Base-by-base conservation (phyloP, 208 protist species). In the Wallacemonas sp. region DNA sequence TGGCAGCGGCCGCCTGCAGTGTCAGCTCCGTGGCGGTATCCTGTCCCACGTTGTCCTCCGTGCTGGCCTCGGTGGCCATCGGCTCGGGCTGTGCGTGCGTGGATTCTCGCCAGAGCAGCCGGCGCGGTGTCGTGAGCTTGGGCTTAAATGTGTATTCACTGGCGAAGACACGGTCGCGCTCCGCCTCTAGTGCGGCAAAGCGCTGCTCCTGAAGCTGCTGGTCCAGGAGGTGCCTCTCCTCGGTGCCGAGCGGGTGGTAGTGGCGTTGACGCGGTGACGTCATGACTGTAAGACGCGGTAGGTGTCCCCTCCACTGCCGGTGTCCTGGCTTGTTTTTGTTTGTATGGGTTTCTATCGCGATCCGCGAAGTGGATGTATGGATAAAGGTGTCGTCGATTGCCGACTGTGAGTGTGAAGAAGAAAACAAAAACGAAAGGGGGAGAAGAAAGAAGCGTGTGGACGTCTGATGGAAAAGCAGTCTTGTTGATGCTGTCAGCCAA, bases 191-290 rank as follows among this genome's bases (percentile, higher is more conserved):
- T 14, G 31, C 38, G 44, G 44, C 31, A 36, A 54, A 28, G 22
- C 45, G 45, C 28, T 67, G 61, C 29, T 36, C 26, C 31, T 48
- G 61, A 0, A 49, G 28, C 20, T 57, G 42, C 45, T 44, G 23
- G 29, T 63, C 57, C 22, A 49, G 41, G 12, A 23, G 0, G 39
- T 49, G 41, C 4, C 57, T 8, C n/a, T 63, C 57, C 39, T 2
- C 41, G 4, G 57, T 49, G 57, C 57, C 57, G 33, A 63, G 57
- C 5, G 39, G 57, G 57, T 63, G 57, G 57, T 63, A 63, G 3
- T 20, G 57, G 14, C 31, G 38, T 45, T 14, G 33, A 33, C n/a
- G 16, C 20, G 54, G 54, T 18, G 32, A 44, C 54, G 54, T 22
- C 54, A 42, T 38, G 36, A 41, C 36, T 7, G 36, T 41, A 41